Evolutionary conservation across 768 basidiomycete genomes (phyloP).

Genomic region (Pleurotus salmoneostramineus): DNA sequence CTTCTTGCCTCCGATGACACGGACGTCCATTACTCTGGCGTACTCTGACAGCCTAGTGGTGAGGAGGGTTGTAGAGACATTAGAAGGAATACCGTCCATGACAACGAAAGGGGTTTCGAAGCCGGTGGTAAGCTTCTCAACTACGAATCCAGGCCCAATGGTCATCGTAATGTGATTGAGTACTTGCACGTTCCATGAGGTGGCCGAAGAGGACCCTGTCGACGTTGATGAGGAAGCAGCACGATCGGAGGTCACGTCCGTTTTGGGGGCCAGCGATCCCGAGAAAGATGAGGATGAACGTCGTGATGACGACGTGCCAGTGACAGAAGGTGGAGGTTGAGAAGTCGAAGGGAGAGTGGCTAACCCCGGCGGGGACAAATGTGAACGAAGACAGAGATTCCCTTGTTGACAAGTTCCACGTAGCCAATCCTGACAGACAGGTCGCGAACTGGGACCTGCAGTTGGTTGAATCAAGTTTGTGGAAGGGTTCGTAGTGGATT

Average conservation of each 20-base stretch:
- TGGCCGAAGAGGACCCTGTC: conserved; percentile 4
- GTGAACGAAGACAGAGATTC: conserved; percentile 22
- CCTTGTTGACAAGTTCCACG: conserved; percentile 21
- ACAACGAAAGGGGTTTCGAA: conserved; percentile 67
- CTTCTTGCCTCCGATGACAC: not conserved
- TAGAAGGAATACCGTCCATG: conserved; percentile 44
- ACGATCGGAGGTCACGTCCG: not conserved
- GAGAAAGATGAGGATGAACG: not conserved
- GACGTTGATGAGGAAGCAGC: not conserved
- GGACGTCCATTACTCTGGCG: not conserved
- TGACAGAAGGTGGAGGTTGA: not conserved
- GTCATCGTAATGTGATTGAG: conserved; percentile 54
- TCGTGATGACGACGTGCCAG: not conserved
- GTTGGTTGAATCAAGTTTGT: not conserved
- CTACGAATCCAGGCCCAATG: conserved; percentile 57
- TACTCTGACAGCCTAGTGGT: not conserved
- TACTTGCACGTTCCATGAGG: conserved; percentile 26
- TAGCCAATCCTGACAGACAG: conserved; percentile 22
- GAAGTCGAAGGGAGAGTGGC: not conserved
- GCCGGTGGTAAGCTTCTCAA: conserved; percentile 55
- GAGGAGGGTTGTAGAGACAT: conserved; percentile 16
- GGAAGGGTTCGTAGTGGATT: not conserved
- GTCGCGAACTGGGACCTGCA: not conserved
- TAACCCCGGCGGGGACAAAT: conserved; percentile 18
- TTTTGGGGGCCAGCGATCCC: not conserved